Evolutionary conservation across 139 green algal genomes (phyloP).

Genomic region (Coelastrella sp.): DNA sequence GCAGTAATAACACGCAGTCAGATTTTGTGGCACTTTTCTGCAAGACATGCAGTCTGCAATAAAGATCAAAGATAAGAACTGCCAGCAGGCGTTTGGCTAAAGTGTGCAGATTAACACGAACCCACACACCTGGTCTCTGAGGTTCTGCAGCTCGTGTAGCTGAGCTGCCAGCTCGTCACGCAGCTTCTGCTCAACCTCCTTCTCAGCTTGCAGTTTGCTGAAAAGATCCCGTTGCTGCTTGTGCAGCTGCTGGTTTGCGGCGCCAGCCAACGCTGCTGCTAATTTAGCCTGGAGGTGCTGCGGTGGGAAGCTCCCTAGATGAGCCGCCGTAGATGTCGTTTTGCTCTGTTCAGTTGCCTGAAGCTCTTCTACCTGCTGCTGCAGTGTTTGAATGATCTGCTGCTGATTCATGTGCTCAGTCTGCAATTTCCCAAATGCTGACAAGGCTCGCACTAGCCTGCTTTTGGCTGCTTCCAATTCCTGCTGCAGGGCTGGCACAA

Average conservation of each 20-base stretch:
- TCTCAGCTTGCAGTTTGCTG: not conserved
- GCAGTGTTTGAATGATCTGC: not conserved
- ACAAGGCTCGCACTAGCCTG: not conserved
- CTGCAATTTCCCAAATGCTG: not conserved
- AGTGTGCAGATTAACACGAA: no score
- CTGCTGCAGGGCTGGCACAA: not conserved
- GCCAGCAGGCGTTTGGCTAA: no score
- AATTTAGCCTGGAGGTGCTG: not conserved
- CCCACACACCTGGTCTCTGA: not conserved
- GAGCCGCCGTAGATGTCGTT: no score
- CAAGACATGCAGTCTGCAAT: no score
- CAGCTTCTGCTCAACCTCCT: conserved; percentile 16
- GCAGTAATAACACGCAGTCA: no score
- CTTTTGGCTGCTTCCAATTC: not conserved
- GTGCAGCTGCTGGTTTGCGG: conserved; percentile 4
- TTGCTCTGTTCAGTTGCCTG: not conserved
- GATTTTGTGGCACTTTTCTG: no score
- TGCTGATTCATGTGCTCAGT: conserved; percentile 3
- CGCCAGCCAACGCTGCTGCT: conserved; percentile 12
- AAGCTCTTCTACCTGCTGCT: conserved; percentile 7
- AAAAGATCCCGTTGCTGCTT: conserved; percentile 24
- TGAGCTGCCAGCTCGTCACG: not conserved
- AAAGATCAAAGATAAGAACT: not conserved
- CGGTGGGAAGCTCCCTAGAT: no score
- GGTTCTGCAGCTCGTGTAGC: conserved; percentile 15